Conservation (phyloP, 768 basidiomycete genomes). For the Trametes sanguinea region DNA sequence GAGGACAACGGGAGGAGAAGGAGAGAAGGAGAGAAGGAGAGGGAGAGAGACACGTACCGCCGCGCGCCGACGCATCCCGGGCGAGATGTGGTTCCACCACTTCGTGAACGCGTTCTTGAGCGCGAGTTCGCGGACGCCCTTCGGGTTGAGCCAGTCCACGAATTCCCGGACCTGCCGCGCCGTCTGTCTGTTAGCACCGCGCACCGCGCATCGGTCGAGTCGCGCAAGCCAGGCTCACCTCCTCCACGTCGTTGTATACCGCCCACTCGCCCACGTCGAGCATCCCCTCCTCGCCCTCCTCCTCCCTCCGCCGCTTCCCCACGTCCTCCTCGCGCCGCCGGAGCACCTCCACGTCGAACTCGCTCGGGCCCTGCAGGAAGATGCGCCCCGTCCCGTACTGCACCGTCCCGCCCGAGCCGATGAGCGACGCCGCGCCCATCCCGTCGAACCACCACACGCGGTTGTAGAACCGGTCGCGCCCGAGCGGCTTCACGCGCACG, state of each 20-base stretch:
- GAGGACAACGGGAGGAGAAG: neutral
- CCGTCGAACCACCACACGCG: conserved; percentile 99
- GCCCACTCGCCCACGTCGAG: conserved; percentile 85
- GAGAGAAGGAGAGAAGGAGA: neutral
- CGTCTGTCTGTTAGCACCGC: no score
- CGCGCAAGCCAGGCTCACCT: conserved; percentile 53
- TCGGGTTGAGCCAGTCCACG: conserved; percentile 87
- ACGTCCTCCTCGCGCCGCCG: conserved; percentile 58
- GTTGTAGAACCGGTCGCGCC: conserved; percentile 92
- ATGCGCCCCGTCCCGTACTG: conserved; percentile 88
- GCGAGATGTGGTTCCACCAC: conserved; percentile 82
- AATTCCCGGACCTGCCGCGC: conserved; percentile 72
- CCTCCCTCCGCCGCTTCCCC: conserved; percentile 61
- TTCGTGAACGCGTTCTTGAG: conserved; percentile 76
- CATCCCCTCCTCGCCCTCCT: conserved; percentile 79
- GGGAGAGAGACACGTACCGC: conserved; percentile 51
- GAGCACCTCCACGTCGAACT: conserved; percentile 75
- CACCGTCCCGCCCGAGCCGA: conserved; percentile 75
- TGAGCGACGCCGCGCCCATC: conserved; percentile 79
- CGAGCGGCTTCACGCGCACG: conserved; percentile 84
- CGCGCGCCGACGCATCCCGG: conserved; percentile 74
- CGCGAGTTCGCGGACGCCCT: conserved; percentile 85
- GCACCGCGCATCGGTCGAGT: no score
- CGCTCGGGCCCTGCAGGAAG: conserved; percentile 91
- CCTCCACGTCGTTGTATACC: conserved; percentile 83